Conservation (phyloP, 176 grass and related monocot species). For the Hsuehochloa calcarea region DNA sequence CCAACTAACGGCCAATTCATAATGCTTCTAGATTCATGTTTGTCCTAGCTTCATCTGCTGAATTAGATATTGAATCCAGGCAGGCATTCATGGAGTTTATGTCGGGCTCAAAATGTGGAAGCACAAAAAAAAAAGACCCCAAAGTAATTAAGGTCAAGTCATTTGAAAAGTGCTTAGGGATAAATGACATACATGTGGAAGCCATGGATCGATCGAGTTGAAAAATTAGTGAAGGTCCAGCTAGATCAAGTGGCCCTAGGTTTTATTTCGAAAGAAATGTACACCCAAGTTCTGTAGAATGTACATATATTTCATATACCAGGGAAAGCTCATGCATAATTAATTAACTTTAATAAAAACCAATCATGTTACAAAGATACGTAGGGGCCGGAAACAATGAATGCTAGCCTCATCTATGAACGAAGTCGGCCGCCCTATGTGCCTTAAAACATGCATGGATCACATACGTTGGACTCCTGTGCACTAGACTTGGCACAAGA, state of each 20-base stretch:
- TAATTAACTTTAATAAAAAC: not conserved
- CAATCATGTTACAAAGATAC: not conserved
- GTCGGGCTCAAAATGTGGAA: not conserved
- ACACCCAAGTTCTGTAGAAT: no score
- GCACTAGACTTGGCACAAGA: not conserved
- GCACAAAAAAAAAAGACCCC: not conserved
- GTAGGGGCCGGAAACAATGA: no score
- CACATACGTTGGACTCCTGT: not conserved
- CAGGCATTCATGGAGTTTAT: not conserved
- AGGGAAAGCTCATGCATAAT: not conserved
- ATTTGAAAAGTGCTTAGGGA: no score
- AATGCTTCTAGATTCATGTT: not conserved
- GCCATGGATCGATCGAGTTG: no score
- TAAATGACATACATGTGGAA: not conserved
- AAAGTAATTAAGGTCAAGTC: not conserved
- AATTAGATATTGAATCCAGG: no score
- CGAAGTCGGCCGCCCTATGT: not conserved
- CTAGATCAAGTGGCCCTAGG: not conserved
- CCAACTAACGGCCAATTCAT: not conserved
- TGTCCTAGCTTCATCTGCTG: not conserved
- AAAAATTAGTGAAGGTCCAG: not conserved
- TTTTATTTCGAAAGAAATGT: no score
- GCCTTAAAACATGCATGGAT: not conserved
- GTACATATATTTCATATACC: not conserved
- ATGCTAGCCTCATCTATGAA: not conserved